Evolutionary conservation across 352 stramenopile genomes (phyloP).

Genomic region (Globisporangium barbulae): DNA sequence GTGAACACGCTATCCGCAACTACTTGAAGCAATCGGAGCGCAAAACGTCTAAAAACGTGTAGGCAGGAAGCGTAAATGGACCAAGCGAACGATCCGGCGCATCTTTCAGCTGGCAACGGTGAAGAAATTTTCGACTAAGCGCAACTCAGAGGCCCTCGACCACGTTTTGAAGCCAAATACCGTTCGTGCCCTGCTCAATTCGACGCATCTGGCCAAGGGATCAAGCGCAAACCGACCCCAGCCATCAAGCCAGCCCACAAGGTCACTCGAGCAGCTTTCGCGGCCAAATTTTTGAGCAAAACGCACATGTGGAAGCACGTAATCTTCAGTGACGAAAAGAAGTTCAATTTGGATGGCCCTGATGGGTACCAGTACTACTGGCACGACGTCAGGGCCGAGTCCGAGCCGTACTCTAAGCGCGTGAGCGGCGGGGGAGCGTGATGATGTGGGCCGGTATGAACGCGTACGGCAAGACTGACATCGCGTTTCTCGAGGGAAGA

Average conservation of each 20-base stretch:
- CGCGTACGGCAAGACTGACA: background rate
- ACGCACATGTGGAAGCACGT: background rate
- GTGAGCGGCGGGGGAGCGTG: background rate
- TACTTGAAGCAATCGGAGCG: too few species aligned
- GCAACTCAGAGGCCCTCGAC: background rate
- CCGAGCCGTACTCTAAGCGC: background rate
- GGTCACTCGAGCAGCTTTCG: background rate
- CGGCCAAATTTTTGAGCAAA: background rate
- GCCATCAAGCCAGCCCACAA: background rate
- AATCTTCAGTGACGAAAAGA: background rate
- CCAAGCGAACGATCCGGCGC: too few species aligned
- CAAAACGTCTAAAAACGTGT: too few species aligned
- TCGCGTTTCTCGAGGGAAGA: background rate
- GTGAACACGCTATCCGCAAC: too few species aligned
- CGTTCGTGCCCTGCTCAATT: background rate
- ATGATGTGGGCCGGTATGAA: background rate
- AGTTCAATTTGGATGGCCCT: background rate
- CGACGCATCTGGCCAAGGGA: too few species aligned
- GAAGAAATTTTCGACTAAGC: too few species aligned
- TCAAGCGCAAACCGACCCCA: background rate
- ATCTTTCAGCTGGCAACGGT: too few species aligned
- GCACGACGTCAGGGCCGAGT: background rate
- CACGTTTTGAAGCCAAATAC: background rate
- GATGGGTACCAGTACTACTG: background rate
- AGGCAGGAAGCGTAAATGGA: too few species aligned